Evolutionary conservation across 768 basidiomycete genomes (phyloP), one percentile per base, ranked within the genome.

Genomic region (Leccinellum rugosiceps): DNA sequence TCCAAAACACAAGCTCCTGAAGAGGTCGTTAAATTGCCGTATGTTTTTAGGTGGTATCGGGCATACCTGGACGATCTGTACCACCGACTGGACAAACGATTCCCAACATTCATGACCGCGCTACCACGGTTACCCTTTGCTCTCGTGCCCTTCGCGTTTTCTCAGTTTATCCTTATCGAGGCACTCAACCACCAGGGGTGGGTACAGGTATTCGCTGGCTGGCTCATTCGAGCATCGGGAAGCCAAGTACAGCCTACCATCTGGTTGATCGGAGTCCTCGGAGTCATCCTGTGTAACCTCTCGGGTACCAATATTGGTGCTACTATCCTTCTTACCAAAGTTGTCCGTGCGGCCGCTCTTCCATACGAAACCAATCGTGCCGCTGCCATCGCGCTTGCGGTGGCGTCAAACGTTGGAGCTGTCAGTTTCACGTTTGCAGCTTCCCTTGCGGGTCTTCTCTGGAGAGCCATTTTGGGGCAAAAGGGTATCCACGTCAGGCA

Each of bases 161-260:
- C 89, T 1, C 93, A 95, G 72, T 98, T 98, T 75, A 92, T 98
- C 62, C 83, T 98, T 56, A 92, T 96, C 57, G 89, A 95, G 67
- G 90, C 81, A 0, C 80, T 98, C 6, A 79, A 85, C 13, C 79
- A 84, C 59, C 85, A 87, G 57, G 93, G 93, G 26, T 98, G 95
- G 94, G 92, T 96, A 9, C 78, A 83, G 13, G 78, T 94, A 23
- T 96, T 95, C 67, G 87, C 85, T 0, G 63, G 63, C 3, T 92
- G 91, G 90, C 77, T 87, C 34, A 67, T 76, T 52, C 76, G 63
- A 65, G 86, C 72, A 17, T 77, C 77, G 0, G 52, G 56, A 1
- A 63, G 73, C 0, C 61, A 80, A 47, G 76, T 83, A 58, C 74
- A 78, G 54, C 76, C 80, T 3, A 75, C 81, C 6, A 77, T 88